Conservation (phyloP, 257 asterid genomes). For the Scutellaria barbata region DNA sequence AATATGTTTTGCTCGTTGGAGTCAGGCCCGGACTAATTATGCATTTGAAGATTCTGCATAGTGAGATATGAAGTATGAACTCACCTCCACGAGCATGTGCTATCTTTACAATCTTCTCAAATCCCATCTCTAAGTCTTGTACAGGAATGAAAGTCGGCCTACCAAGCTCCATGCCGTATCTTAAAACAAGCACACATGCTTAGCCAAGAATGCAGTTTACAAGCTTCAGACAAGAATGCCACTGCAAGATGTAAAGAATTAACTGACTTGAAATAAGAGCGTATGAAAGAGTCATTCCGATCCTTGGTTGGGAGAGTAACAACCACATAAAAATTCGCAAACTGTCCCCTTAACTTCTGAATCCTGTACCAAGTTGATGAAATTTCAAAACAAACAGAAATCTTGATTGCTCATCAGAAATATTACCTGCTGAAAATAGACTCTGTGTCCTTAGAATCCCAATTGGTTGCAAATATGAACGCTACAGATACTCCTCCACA, state of each 20-base stretch:
- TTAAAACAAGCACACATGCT: conserved; percentile 40
- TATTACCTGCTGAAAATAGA: conserved; percentile 67
- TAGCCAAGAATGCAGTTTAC: conserved; percentile 33
- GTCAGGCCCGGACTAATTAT: neutral
- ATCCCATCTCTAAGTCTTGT: conserved; percentile 86
- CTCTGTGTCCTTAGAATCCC: conserved; percentile 52
- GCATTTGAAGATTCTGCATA: conserved; percentile 21
- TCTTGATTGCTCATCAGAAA: neutral
- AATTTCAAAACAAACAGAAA: conserved; percentile 12
- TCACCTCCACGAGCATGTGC: conserved; percentile 96
- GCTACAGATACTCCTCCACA: conserved; percentile 91
- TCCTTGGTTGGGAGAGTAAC: conserved; percentile 83
- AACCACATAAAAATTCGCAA: conserved; percentile 83
- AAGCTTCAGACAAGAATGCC: conserved; percentile 16
- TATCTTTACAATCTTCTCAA: conserved; percentile 85
- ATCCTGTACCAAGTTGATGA: conserved; percentile 53
- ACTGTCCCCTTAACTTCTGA: conserved; percentile 76
- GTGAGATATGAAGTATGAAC: conserved; percentile 18
- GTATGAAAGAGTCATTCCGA: conserved; percentile 66
- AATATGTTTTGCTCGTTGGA: neutral
- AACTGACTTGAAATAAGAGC: conserved; percentile 79
- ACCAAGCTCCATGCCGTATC: conserved; percentile 78
- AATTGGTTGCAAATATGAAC: conserved; percentile 69
- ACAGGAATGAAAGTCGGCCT: conserved; percentile 88
- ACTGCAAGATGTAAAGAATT: conserved; percentile 21